Evolutionary conservation across 345 rosid species (phyloP), one percentile per base, ranked within the genome.

Genomic region (Punica granatum): DNA sequence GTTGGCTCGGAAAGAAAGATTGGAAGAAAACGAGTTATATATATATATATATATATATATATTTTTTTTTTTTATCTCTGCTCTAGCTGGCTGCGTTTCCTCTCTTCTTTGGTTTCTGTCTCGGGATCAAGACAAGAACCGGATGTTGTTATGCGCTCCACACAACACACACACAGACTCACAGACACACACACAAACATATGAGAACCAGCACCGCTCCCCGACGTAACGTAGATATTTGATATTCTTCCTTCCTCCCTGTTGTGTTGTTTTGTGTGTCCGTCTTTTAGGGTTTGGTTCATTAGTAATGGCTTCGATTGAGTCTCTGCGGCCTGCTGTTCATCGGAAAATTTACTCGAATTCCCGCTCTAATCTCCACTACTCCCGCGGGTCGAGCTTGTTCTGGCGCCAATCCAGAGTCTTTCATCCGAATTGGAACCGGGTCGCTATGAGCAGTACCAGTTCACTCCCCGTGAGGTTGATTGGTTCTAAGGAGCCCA

Each of bases 281-380:
- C n/a, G n/a, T n/a, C n/a, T 15, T 25, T 63, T 30, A 63, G 46
- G 48, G 49, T 5, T 63, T 30, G 34, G 11, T 37, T 37, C 6
- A 37, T 37, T 37, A 4, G 66, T 7, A 60, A 63, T 63, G 66
- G 43, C 66, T 23, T 36, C 48, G 6, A 39, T 37, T 63, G 48
- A 63, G 23, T 39, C 32, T 18, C 31, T 26, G 16, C 43, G 46
- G 8, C 66, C 66, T 28, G 12, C 48, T 10, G 32, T 39, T 13
- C 49, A 36, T 33, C 49, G 48, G 48, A 21, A 23, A 12, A 39
- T 39, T 63, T 9, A 14, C 19, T 39, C 66, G 14, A 14, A 13
- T 63, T 39, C 48, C 31, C n/a, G 66, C 49, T 63, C 66, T 4
- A 19, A 15, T 37, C 30, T 63, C 34, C 66, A 39, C 46, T 63